Base-by-base conservation (phyloP, 805 yeast genomes). In the Monosporozyma siamensis region DNA sequence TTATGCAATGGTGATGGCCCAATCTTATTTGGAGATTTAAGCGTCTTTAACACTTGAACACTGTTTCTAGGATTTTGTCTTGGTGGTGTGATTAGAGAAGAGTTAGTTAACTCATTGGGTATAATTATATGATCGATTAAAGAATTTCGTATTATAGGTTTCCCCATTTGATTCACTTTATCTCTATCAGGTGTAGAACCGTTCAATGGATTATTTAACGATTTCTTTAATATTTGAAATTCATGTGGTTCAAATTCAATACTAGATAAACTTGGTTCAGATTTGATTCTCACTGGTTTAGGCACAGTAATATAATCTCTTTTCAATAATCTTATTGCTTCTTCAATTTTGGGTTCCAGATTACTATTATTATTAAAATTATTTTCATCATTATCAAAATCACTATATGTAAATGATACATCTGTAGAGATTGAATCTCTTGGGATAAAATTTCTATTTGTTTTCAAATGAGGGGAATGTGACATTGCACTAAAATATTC, bases 321-420 rank as follows among this genome's bases (percentile, higher is more conserved):
- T 36, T 44, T 51, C 24, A 51, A 45, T n/a, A 49, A 35, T 34
- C 43, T 34, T 6, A 47, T 47, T 7, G 58, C 56, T 30, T 51
- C 52, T 18, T 52, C 58, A 24, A 52, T 47, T 14, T 43, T 39
- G 4, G 53, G 52, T 20, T 24, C 32, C 17, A 23, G 9, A 4
- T 26, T 17, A 11, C 8, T 14, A 18, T 18, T 29, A 29, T 29
- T 7, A 29, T 15, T 18, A 29, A n/a, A n/a, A 23, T 23, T 23
- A 23, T 23, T 9, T 23, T 32, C 23, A 32, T 32, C 15, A 32
- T 17, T 32, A 32, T 32, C 17, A 18, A 17, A 32, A 32, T 32
- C 11, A 10, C 35, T 22, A 11, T 32, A 32, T 4, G 23, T 18
- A 15, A n/a, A 32, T 8, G 35, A 32, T 15, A 22, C 35, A 18